Evolutionary conservation across 495 filamentous ascomycete species (phyloP).

Genomic region (Penicillium bialowiezense): DNA sequence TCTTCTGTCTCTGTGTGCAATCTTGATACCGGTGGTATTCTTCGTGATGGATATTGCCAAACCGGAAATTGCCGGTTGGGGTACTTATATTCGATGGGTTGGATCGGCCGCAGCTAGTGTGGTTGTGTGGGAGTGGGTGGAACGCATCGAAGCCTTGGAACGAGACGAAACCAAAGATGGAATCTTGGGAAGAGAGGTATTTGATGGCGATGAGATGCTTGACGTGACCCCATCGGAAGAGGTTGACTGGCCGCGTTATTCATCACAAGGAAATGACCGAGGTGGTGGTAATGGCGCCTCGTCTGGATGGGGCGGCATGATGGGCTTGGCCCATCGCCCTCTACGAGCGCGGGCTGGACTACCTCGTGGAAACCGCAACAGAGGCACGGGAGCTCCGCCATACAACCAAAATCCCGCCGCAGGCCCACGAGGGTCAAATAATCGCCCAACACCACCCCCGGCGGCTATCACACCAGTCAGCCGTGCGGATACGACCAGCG

Average conservation of each 20-base stretch:
- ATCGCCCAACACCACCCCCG: constrained; percentile 61
- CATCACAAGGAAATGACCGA: constrained; percentile 31
- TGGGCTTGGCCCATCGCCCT: constrained; percentile 38
- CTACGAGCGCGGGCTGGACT: constrained; percentile 34
- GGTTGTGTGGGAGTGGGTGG: constrained; percentile 99
- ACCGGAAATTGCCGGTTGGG: constrained; percentile 87
- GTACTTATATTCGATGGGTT: constrained; percentile 96
- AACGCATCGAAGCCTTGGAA: constrained; percentile 95
- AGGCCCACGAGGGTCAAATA: constrained; percentile 19
- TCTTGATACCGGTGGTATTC: constrained; percentile 90
- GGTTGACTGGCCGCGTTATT: constrained; percentile 49
- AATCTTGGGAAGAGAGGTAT: constrained; percentile 88
- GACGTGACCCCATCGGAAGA: constrained; percentile 66
- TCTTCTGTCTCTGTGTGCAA: constrained; percentile 68
- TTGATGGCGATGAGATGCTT: constrained; percentile 96
- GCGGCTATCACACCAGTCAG: constrained; percentile 70
- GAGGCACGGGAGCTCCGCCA: constrained; percentile 12
- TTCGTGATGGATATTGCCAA: constrained; percentile 92
- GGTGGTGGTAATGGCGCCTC: constrained; percentile 38
- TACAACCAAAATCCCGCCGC: constrained; percentile 14
- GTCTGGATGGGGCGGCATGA: constrained; percentile 46
- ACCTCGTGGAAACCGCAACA: constrained; percentile 24
- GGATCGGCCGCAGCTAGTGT: constrained; percentile 94
- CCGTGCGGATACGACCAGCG: constrained; percentile 72
- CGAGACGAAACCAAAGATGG: constrained; percentile 95